Evolutionary conservation across 768 basidiomycete genomes (phyloP), one percentile per base, ranked within the genome.

Genomic region (Mycena belliarum): DNA sequence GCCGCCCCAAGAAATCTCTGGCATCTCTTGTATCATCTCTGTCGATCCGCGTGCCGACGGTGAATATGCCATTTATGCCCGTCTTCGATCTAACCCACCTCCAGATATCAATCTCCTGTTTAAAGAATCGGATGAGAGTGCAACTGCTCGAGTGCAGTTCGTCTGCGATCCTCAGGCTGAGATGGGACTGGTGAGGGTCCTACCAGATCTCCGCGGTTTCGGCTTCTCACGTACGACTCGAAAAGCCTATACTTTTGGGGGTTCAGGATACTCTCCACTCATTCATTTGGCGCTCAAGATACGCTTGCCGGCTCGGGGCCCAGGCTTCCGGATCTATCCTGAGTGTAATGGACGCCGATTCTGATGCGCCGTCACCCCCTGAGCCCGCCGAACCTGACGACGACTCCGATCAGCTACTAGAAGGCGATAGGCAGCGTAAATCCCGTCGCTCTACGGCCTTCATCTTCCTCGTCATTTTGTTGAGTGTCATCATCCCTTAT

Each of bases 401-500:
- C 12, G 57, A 53, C 18, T 49, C 48, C 25, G 57, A 59, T 9
- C 56, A 55, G 43, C 62, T 63, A 7, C 26, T 63, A 20, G 62
- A 63, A 7, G 29, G 47, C 54, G 40, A 50, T 35, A 42, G 38
- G 29, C 54, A 59, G n/a, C 52, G 62, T 2, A 28, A 35, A 9
- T 52, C 57, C 0, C 57, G 62, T 18, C 46, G 57, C 35, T 59
- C 57, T 8, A 52, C 55, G 10, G 62, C 58, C 21, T 38, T 63
- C 41, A 42, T 59, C 10, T 49, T 63, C 33, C 38, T 48, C 15
- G 24, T 57, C 6, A 40, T 63, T 24, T 63, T 50, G 62, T 29
- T 35, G 33, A 35, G 4, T 9, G 18, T 23, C 21, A 11, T 25
- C 6, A 14, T 8, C 26, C 2, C 18, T 12, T 32, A 28, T 18